Percentiles rank a stretch among this genome's conserved stretches.
Conservation (phyloP, 129 eudicot species). For the Calendula officinalis region DNA sequence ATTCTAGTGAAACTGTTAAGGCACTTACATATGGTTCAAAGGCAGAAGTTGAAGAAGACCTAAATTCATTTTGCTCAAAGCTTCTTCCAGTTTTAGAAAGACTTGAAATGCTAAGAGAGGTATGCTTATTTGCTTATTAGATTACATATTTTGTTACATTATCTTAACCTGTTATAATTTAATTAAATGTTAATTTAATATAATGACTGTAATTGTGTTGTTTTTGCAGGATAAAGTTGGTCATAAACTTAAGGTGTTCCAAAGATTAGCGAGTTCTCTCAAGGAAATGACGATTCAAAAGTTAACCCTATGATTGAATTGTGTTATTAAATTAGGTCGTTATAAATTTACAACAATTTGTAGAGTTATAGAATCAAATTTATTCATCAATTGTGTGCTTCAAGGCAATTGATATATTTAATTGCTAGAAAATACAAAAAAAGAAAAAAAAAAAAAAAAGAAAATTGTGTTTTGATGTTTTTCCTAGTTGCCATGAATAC, state of each 20-base stretch:
- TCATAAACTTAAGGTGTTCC: constrained; percentile 76
- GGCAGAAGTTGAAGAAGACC: constrained; percentile 39
- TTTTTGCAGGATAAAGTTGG: constrained; percentile 82
- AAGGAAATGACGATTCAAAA: constrained; percentile 67
- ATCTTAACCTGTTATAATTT: background rate
- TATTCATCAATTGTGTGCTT: background rate
- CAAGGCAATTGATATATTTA: background rate
- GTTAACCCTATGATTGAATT: constrained; percentile 31
- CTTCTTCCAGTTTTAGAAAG: constrained; percentile 71
- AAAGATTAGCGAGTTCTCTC: constrained; percentile 64
- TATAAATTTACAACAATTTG: background rate
- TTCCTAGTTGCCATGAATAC: too few species aligned
- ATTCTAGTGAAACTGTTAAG: constrained; percentile 33
- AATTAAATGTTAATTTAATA: background rate
- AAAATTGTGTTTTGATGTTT: background rate
- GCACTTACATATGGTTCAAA: constrained; percentile 41
- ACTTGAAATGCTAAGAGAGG: constrained; percentile 83
- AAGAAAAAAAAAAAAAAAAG: background rate
- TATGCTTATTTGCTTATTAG: constrained; percentile 25
- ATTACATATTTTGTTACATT: constrained; percentile 1
- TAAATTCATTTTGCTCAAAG: constrained; percentile 53
- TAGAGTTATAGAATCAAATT: constrained; percentile 3
- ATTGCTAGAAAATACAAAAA: background rate
- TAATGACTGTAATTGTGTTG: background rate
- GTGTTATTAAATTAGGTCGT: background rate